phyloP scores from a whole-genome alignment of 2,329 filamentous ascomycete species.

The Pseudodiploospora longispora region DNA sequence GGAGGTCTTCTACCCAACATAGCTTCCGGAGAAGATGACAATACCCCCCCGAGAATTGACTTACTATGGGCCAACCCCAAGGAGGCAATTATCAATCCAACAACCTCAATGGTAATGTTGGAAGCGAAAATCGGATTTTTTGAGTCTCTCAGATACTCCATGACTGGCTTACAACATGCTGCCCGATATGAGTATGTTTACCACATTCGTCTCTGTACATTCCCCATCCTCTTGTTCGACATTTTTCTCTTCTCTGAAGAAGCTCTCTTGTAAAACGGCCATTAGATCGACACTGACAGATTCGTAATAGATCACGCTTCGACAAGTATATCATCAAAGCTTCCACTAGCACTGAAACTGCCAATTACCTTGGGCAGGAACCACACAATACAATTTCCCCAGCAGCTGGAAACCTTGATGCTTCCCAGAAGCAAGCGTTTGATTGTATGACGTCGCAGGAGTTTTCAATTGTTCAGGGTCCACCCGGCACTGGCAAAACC shows the following conservation, averaged over 20 bases:
- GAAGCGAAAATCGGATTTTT: constrained; percentile 68
- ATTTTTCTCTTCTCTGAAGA: background rate
- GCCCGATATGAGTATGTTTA: constrained; percentile 42
- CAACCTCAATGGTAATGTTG: constrained; percentile 66
- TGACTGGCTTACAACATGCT: constrained; percentile 62
- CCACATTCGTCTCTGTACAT: constrained; percentile 3
- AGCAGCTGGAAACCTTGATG: constrained; percentile 45
- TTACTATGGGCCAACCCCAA: constrained; percentile 58
- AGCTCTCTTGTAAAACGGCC: too few relatives aligned
- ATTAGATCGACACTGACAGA: background rate
- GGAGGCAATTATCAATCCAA: constrained; percentile 60
- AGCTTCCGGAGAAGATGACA: constrained; percentile 12
- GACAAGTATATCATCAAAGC: constrained; percentile 52
- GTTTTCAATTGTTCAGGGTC: constrained; percentile 74
- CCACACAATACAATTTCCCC: constrained; percentile 2
- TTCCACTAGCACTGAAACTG: constrained; percentile 22
- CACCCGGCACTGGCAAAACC: constrained; percentile 70
- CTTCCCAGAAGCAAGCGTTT: constrained; percentile 62
- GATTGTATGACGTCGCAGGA: constrained; percentile 61
- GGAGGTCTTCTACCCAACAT: constrained; percentile 49
- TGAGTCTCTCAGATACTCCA: constrained; percentile 65
- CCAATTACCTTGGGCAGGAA: constrained; percentile 20
- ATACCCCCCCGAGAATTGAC: constrained; percentile 60
- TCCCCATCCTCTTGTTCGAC: background rate
- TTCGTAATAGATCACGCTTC: constrained; percentile 43